These are phyloP conservation scores for Phytophthora hibernalis DNA, from an alignment of 352 stramenopile genomes.

Conservation along the genomic window DNA sequence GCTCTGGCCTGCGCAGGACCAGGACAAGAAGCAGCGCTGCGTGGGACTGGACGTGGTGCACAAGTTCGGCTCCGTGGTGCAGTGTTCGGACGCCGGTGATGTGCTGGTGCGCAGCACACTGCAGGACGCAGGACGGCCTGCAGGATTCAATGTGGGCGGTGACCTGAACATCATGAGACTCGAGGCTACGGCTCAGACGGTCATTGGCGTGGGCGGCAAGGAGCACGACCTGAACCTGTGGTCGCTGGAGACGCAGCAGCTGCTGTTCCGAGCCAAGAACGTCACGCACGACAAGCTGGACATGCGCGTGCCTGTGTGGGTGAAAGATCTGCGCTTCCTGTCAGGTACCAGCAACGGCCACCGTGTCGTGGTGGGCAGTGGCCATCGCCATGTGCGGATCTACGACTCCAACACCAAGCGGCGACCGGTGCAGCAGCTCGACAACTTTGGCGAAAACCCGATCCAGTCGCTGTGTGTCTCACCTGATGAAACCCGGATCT, in stretches of 20 bases:
- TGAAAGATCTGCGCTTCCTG: slow-evolving; percentile 82
- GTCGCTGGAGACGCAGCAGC: slow-evolving; percentile 82
- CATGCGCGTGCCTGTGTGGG: slow-evolving; percentile 91
- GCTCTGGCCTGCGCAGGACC: slow-evolving; percentile 41
- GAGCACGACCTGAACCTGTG: slow-evolving; percentile 84
- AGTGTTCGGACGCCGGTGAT: slow-evolving; percentile 63
- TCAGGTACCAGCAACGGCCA: slow-evolving; percentile 74
- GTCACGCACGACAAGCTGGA: slow-evolving; percentile 88
- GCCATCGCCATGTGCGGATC: slow-evolving; percentile 80
- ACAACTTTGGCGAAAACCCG: slow-evolving; percentile 75
- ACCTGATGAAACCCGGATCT: slow-evolving; percentile 79
- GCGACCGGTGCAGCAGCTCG: slow-evolving; percentile 71
- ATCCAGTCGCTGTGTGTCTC: slow-evolving; percentile 78
- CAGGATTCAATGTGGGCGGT: slow-evolving; percentile 60
- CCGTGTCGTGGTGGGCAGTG: slow-evolving; percentile 78
- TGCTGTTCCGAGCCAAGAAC: slow-evolving; percentile 88
- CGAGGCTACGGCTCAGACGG: slow-evolving; percentile 50
- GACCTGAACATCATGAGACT: slow-evolving; percentile 69
- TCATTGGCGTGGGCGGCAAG: slow-evolving; percentile 81
- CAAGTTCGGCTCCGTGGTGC: slow-evolving; percentile 73
- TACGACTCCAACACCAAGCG: slow-evolving; percentile 92
- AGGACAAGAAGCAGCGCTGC: slow-evolving; percentile 32
- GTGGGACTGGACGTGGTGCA: slow-evolving; percentile 68
- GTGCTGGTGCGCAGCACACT: slow-evolving; percentile 63
- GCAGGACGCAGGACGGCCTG: slow-evolving; percentile 43